Evolutionary conservation across 345 rosid genomes (phyloP).

Genomic region (Bruguiera gymnorhiza): DNA sequence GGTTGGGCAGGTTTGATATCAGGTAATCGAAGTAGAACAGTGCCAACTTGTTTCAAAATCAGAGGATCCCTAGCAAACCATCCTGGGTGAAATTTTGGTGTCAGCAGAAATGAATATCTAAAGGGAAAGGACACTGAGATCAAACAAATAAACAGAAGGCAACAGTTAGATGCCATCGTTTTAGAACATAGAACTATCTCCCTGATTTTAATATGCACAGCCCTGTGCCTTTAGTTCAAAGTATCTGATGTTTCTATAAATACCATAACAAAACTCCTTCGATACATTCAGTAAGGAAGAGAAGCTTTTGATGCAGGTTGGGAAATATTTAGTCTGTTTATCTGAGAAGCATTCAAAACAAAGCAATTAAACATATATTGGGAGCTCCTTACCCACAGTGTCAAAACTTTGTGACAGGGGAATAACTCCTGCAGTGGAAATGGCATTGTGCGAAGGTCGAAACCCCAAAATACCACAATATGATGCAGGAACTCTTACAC

Average conservation of each 20-base stretch:
- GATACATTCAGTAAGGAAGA: no score
- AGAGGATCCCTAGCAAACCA: conserved; percentile 86
- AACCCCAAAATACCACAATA: conserved; percentile 77
- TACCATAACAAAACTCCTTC: no score
- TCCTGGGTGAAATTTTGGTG: conserved; percentile 41
- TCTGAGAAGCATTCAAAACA: neutral
- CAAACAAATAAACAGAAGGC: no score
- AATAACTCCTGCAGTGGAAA: conserved; percentile 60
- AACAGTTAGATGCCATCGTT: neutral
- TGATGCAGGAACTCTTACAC: conserved; percentile 83
- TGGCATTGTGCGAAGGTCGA: conserved; percentile 62
- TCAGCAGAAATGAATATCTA: conserved; percentile 3
- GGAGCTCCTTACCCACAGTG: conserved; percentile 66
- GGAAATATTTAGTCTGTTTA: neutral
- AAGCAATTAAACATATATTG: neutral
- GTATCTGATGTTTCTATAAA: no score
- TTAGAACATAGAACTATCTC: neutral
- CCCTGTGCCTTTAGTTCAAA: no score
- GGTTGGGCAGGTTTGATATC: conserved; percentile 32
- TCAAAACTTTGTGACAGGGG: conserved; percentile 92
- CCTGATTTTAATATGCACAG: no score
- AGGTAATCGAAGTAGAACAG: conserved; percentile 50
- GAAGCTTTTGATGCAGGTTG: neutral
- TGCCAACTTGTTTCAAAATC: conserved; percentile 62
- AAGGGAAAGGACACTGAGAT: neutral